phyloP scores from a whole-genome alignment of 2,329 filamentous ascomycete genomes.

The Dothistroma pini region DNA sequence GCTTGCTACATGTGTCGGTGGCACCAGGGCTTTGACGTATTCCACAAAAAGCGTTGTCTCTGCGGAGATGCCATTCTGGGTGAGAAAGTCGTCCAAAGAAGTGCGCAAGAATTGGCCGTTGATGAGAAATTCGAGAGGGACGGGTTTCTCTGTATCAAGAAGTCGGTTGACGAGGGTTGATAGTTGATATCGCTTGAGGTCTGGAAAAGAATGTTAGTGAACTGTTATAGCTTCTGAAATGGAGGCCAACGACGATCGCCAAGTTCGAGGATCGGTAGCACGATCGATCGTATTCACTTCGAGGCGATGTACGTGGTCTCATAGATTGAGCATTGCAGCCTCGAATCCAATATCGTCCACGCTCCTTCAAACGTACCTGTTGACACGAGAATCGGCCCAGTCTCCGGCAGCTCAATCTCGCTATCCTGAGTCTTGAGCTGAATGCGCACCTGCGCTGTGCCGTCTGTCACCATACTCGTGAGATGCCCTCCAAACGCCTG shows the following conservation, averaged over 20 bases:
- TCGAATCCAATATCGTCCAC: neutral
- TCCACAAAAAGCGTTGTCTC: conserved; percentile 85
- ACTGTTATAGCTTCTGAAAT: neutral
- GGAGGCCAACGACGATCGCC: too few relatives aligned
- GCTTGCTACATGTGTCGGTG: conserved; percentile 81
- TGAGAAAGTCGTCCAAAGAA: conserved; percentile 86
- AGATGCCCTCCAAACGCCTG: neutral
- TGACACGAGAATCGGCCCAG: conserved; percentile 55
- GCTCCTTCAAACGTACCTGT: conserved; percentile 43
- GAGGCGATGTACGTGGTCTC: too few relatives aligned
- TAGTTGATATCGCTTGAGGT: conserved; percentile 56
- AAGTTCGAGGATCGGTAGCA: too few relatives aligned
- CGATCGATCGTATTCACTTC: too few relatives aligned
- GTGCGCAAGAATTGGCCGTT: conserved; percentile 89
- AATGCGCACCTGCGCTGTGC: conserved; percentile 49
- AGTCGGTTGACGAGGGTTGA: conserved; percentile 62
- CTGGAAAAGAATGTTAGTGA: conserved; percentile 33
- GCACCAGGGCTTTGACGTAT: conserved; percentile 88
- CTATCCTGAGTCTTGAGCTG: conserved; percentile 52
- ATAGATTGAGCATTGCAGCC: neutral
- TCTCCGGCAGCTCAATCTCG: conserved; percentile 52
- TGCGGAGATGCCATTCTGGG: conserved; percentile 77
- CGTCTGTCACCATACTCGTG: conserved; percentile 2
- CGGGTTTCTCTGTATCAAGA: conserved; percentile 56
- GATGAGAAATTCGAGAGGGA: conserved; percentile 91